A percentile compares a stretch with the other conserved stretches of the same genome.
Conservation (phyloP, 2,329 filamentous ascomycete species). For the Pyricularia sp. region DNA sequence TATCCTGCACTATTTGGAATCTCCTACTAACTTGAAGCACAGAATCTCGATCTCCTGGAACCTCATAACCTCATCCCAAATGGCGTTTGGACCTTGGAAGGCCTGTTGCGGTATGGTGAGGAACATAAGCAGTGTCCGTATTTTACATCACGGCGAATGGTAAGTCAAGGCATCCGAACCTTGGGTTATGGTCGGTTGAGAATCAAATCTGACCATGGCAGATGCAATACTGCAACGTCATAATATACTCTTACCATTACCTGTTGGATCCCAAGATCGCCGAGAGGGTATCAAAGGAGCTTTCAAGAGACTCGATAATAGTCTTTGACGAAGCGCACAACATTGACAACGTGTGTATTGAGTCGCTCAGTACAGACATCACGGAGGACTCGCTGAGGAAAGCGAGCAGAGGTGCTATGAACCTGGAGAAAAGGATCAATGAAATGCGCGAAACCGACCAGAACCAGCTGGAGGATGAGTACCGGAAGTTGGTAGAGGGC, state of each 20-base stretch:
- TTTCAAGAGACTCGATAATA: constrained; percentile 96
- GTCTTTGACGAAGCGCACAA: constrained; percentile 99
- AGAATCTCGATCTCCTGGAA: constrained; percentile 89
- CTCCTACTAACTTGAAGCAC: constrained; percentile 9
- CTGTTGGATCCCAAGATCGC: constrained; percentile 96
- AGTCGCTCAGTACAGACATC: constrained; percentile 90
- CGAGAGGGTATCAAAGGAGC: constrained; percentile 83
- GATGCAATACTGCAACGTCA: constrained; percentile 99
- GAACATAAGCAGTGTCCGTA: constrained; percentile 96
- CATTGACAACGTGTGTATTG: constrained; percentile 98
- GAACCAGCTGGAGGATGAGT: constrained; percentile 87
- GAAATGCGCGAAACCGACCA: constrained; percentile 96
- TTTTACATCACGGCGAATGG: constrained; percentile 90
- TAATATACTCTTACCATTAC: constrained; percentile 99
- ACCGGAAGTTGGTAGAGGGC: constrained; percentile 87
- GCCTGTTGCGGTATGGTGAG: constrained; percentile 78
- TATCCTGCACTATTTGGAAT: background rate
- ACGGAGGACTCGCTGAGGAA: constrained; percentile 89
- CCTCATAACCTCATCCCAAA: constrained; percentile 90
- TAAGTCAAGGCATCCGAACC: constrained; percentile 22
- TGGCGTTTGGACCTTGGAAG: constrained; percentile 91
- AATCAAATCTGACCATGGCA: constrained; percentile 17
- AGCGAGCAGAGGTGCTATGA: constrained; percentile 79
- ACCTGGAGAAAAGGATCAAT: constrained; percentile 77
- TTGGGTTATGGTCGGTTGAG: background rate